phyloP scores from a whole-genome alignment of 1,284 basidiomycete species.

The Schizophyllum amplum region DNA sequence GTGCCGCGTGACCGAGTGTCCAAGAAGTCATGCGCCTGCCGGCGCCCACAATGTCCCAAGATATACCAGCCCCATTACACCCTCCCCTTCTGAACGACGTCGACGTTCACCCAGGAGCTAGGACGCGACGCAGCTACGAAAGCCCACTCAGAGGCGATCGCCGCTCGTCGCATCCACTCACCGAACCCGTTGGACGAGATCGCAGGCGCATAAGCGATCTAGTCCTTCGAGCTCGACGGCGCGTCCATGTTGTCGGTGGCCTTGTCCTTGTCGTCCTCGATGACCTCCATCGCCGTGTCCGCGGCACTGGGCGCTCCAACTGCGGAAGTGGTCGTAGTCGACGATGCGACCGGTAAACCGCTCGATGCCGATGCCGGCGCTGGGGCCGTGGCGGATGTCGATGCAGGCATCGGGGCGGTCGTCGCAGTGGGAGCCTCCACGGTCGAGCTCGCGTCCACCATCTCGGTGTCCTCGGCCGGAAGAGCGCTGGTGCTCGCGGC shows the following conservation, averaged over 20 bases:
- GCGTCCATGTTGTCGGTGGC: not conserved
- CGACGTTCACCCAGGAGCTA: not conserved
- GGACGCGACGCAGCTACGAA: not conserved
- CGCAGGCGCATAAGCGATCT: not conserved
- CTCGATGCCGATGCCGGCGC: not conserved
- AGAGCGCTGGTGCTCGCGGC: too few species aligned
- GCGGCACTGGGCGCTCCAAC: too few species aligned
- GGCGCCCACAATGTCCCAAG: not conserved
- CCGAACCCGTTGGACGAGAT: too few species aligned
- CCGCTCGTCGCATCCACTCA: not conserved
- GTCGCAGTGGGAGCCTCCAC: not conserved
- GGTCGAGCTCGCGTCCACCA: not conserved
- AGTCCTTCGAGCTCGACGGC: not conserved
- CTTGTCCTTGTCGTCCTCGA: not conserved
- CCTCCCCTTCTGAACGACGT: not conserved
- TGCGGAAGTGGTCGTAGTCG: not conserved
- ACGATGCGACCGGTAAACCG: not conserved
- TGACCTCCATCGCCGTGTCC: not conserved
- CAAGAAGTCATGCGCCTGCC: not conserved
- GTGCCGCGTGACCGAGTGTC: not conserved
- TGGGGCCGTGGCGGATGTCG: not conserved
- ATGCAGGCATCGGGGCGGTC: not conserved
- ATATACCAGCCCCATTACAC: not conserved
- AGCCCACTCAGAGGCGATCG: not conserved
- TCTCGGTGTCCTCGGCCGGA: not conserved